These are phyloP conservation scores for Penicillium sp. DNA, from an alignment of 2,329 filamentous ascomycete genomes.

Conservation along the genomic window DNA sequence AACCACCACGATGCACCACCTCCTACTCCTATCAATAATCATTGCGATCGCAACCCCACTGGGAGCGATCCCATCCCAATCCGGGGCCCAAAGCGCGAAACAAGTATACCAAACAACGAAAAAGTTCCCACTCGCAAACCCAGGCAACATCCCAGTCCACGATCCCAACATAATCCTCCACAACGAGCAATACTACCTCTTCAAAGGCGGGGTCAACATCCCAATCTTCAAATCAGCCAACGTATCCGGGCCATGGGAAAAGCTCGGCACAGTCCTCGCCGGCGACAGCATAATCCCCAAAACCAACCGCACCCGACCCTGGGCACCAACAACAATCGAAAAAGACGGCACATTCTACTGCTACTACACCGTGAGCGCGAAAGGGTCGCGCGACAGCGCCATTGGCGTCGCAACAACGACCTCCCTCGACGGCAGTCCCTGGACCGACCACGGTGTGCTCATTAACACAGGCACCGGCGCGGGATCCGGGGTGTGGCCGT, in stretches of 20 bases:
- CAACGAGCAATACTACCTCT: conserved; percentile 28
- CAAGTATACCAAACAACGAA: conserved; percentile 23
- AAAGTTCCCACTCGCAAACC: conserved; percentile 22
- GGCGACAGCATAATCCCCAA: conserved; percentile 26
- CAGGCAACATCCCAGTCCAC: conserved; percentile 24
- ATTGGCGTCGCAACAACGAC: conserved; percentile 31
- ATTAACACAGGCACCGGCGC: conserved; percentile 26
- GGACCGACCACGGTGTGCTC: conserved; percentile 32
- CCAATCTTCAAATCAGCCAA: conserved; percentile 7
- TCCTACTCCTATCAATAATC: conserved; percentile 1
- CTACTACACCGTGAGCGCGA: conserved; percentile 28
- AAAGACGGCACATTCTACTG: conserved; percentile 29
- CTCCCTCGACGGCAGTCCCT: conserved; percentile 17
- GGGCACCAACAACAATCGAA: conserved; percentile 30
- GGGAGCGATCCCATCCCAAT: conserved; percentile 1
- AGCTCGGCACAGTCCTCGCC: conserved; percentile 27
- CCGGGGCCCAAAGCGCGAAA: neutral
- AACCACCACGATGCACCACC: neutral
- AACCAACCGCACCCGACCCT: conserved; percentile 26
- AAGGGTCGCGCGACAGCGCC: conserved; percentile 27
- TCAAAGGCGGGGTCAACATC: conserved; percentile 23
- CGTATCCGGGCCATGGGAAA: conserved; percentile 28
- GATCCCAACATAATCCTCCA: conserved; percentile 29
- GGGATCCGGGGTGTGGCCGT: conserved; percentile 23
- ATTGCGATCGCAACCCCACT: conserved; percentile 3